These are phyloP conservation scores for Fonsecaea monophora DNA, from an alignment of 2,329 filamentous ascomycete species.

Conservation along the genomic window DNA sequence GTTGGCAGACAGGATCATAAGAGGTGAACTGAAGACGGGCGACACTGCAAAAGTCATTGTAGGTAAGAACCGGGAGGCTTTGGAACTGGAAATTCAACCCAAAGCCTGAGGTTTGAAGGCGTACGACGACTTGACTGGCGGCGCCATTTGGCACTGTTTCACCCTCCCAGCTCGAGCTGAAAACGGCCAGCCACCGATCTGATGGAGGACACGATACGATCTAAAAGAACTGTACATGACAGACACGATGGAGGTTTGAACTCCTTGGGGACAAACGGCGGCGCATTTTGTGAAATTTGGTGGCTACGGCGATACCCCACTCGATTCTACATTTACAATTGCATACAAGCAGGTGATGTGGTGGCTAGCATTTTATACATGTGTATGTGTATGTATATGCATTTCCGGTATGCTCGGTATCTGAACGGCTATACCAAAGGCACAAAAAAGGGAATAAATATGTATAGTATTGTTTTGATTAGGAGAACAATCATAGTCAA, in stretches of 20 bases:
- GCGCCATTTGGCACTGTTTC: background rate
- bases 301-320: background rate
- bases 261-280: background rate
- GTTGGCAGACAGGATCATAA: conserved; percentile 89
- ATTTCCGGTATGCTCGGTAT: too few species aligned
- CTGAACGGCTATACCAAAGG: too few species aligned
- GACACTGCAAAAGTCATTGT: conserved; percentile 71
- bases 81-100: conserved; percentile 21
- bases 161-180: background rate
- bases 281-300: background rate
- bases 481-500: background rate
- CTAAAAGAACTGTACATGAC: background rate
- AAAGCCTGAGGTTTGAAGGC: background rate
- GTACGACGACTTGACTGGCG: background rate
- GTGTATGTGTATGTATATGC: background rate
- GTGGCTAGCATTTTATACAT: background rate
- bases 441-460: background rate
- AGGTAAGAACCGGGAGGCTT: conserved; percentile 13
- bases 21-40: conserved; percentile 77
- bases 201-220: background rate
- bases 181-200: background rate
- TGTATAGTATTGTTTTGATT: conserved; percentile 3
- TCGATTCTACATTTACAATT: background rate
- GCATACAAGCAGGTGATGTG: background rate
- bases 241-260: background rate